Evolutionary conservation across 116 monocot species (phyloP), one percentile per base, ranked within the genome.

Genomic region (Iris pallida): DNA sequence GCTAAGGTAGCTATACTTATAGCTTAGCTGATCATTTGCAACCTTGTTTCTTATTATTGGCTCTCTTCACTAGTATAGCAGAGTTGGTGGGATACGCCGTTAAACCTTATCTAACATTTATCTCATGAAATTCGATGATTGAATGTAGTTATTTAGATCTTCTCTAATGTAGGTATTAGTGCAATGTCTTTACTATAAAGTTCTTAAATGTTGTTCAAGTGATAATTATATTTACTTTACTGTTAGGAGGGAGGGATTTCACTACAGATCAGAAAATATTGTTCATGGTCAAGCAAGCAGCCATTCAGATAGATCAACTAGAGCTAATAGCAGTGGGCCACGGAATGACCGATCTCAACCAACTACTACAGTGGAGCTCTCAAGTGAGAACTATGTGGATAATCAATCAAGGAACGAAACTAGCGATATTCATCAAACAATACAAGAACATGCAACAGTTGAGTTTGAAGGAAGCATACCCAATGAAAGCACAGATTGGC

Each of bases 241-340:
- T 63, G 40, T 70, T 57, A 56, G 46, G 49, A 90, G 94, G 73
- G 88, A 90, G 68, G 88, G 81, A 55, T 82, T 86, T 76, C 79
- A 73, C 65, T 80, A 75, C 71, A 77, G 83, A 71, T 70, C 80
- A 62, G 88, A 86, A 60, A 81, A 66, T 70, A 78, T 64, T 83
- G 77, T 78, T 15, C 76, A 47, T 59, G 79, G 71, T 68, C 90
- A 86, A 85, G 69, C 74, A 52, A 81, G 43, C 44, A 73, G 5
- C 7, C 54, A 79, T 59, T 77, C 68, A 42, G 84, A 76, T 64
- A 45, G 20, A 11, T n/a, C 18, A 65, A 17, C 17, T 68, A 57
- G 68, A 41, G 60, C 48, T 48, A 80, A 42, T 41, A 54, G 11
- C n/a, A 56, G 59, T 30, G 49, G 30, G 30, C 57, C 65, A 15